phyloP scores from a whole-genome alignment of 352 stramenopile species.

The Albugo laibachii region DNA sequence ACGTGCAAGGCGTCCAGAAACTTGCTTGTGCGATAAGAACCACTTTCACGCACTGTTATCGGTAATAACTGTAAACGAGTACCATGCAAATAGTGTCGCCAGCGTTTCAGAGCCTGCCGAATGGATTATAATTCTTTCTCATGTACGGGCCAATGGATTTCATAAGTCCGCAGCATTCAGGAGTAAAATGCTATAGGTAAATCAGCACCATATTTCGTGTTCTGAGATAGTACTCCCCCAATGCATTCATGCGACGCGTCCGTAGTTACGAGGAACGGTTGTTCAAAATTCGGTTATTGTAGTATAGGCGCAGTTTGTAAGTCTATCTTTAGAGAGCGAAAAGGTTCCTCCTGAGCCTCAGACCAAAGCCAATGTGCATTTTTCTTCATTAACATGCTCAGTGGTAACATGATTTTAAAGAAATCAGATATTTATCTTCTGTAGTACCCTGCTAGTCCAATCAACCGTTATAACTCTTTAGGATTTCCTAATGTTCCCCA shows the following conservation, averaged over 20 bases:
- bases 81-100: constrained; percentile 3
- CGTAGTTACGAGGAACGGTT: not conserved
- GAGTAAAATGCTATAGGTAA: constrained; percentile 6
- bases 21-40: not conserved
- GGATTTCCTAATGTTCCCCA: constrained; percentile 3
- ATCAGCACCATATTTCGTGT: not conserved
- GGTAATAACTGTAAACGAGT: constrained; percentile 1
- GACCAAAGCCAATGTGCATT: constrained; percentile 5
- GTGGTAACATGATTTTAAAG: constrained; percentile 5
- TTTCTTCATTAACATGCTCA: constrained; percentile 6
- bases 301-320: constrained; percentile 1
- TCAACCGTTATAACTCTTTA: constrained; percentile 9
- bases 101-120: constrained; percentile 5
- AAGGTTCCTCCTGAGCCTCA: not conserved
- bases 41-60: not conserved
- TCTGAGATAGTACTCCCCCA: not conserved
- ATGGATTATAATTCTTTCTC: constrained; percentile 7
- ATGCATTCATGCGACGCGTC: not conserved
- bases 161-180: constrained; percentile 1
- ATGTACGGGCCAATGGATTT: constrained; percentile 6
- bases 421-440: constrained; percentile 7
- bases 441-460: constrained; percentile 11
- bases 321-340: constrained; percentile 5
- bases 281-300: not conserved
- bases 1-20: not conserved